Percentiles rank a stretch among this genome's conserved stretches.
These are phyloP conservation scores for Pythium graminicola DNA, from an alignment of 352 stramenopile species.

Conservation along the genomic window DNA sequence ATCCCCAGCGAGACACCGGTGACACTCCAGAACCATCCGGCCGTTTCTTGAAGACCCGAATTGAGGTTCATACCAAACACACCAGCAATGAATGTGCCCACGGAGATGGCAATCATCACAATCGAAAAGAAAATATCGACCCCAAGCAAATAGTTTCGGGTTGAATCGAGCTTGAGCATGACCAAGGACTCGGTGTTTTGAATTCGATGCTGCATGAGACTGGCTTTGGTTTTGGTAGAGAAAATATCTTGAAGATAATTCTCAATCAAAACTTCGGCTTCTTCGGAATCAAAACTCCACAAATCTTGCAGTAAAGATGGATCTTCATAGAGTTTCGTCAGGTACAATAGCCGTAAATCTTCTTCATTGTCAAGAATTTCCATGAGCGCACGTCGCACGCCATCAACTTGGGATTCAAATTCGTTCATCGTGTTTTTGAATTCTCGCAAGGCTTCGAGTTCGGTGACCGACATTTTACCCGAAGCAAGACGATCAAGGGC, in stretches of 20 bases:
- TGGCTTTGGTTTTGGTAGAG: constrained; percentile 61
- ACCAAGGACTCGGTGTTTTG: constrained; percentile 72
- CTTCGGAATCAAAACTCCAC: constrained; percentile 64
- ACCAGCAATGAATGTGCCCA: constrained; percentile 56
- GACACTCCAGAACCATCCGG: constrained; percentile 60
- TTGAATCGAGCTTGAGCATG: constrained; percentile 74
- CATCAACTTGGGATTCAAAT: constrained; percentile 58
- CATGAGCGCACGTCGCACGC: constrained; percentile 52
- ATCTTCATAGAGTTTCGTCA: constrained; percentile 63
- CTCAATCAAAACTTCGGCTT: constrained; percentile 67
- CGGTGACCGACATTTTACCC: constrained; percentile 34
- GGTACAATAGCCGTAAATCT: constrained; percentile 53
- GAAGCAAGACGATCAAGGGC: constrained; percentile 45
- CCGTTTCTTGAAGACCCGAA: constrained; percentile 34
- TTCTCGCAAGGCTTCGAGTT: constrained; percentile 52
- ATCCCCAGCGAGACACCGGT: constrained; percentile 32
- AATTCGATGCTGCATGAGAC: constrained; percentile 64
- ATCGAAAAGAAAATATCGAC: constrained; percentile 74
- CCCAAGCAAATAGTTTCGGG: constrained; percentile 70
- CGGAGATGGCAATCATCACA: constrained; percentile 47
- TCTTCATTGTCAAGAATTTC: constrained; percentile 67
- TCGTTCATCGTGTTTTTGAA: constrained; percentile 73
- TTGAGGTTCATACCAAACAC: constrained; percentile 75
- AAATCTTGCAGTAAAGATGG: constrained; percentile 42
- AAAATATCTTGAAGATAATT: constrained; percentile 79